These are phyloP conservation scores for Neurospora sp. DNA, from an alignment of 495 filamentous ascomycete genomes.

Conservation along the genomic window DNA sequence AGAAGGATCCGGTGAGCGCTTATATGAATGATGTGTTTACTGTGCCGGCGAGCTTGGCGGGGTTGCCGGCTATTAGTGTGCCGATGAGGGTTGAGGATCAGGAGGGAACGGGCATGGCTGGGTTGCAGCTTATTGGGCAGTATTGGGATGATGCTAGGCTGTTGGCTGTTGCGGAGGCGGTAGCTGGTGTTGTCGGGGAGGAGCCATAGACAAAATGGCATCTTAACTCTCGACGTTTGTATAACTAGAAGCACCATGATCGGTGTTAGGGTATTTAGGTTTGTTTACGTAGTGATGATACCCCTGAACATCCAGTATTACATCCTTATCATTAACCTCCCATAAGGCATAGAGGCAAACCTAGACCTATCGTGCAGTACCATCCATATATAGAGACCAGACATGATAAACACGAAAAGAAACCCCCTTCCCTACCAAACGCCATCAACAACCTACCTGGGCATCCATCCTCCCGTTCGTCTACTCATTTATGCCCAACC, in stretches of 20 bases:
- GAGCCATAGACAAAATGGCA: background rate
- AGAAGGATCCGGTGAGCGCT: constrained; percentile 27
- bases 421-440: background rate
- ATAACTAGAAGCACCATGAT: background rate
- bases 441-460: background rate
- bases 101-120: constrained; percentile 35
- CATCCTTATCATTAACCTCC: background rate
- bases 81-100: constrained; percentile 44
- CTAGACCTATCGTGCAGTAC: background rate
- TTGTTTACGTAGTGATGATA: background rate
- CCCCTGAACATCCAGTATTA: background rate
- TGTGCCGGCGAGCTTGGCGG: constrained; percentile 87
- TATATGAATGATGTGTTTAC: constrained; percentile 95
- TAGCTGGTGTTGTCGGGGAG: constrained; percentile 17
- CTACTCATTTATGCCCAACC: constrained; percentile 34
- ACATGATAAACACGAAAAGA: background rate
- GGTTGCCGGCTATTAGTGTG: constrained; percentile 79
- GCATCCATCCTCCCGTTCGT: background rate
- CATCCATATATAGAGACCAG: background rate
- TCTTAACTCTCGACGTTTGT: background rate
- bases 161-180: constrained; percentile 41
- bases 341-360: background rate
- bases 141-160: constrained; percentile 74
- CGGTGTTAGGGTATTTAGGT: background rate
- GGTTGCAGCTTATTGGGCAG: constrained; percentile 85